Conservation (phyloP, 163 green algal genomes). For the Volvox carteri region DNA sequence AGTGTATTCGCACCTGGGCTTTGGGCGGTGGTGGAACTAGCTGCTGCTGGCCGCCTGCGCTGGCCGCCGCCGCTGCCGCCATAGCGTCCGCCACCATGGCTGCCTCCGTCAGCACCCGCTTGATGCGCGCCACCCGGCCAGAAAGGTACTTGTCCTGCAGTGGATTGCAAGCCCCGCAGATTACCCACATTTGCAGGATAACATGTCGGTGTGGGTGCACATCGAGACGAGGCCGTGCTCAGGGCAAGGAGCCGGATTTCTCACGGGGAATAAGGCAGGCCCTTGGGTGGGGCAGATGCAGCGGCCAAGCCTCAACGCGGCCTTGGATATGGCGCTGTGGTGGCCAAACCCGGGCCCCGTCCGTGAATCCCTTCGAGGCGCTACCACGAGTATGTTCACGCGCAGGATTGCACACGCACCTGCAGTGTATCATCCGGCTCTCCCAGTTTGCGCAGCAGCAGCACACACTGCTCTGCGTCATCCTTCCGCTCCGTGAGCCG, state of each 20-base stretch:
- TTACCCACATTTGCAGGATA: too few species aligned
- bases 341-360: too few species aligned
- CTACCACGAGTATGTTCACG: too few species aligned
- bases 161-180: background rate
- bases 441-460: slow-evolving; percentile 87
- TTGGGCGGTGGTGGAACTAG: slow-evolving; percentile 37
- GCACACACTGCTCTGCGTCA: slow-evolving; percentile 81
- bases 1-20: slow-evolving; percentile 22
- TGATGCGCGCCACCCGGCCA: slow-evolving; percentile 75
- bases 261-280: too few species aligned
- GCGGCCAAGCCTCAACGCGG: too few species aligned
- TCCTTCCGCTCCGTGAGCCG: slow-evolving; percentile 78
- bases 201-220: too few species aligned
- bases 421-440: slow-evolving; percentile 85
- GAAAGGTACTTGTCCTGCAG: slow-evolving; percentile 78
- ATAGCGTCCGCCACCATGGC: slow-evolving; percentile 69
- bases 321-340: too few species aligned
- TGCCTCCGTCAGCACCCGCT: slow-evolving; percentile 72
- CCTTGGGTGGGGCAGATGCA: too few species aligned
- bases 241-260: too few species aligned
- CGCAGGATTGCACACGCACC: too few species aligned
- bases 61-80: slow-evolving; percentile 54
- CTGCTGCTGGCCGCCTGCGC: background rate
- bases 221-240: too few species aligned
- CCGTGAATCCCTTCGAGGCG: too few species aligned